Evolutionary conservation across 2,329 filamentous ascomycete species (phyloP), one percentile per base, ranked within the genome.

Genomic region (Beauveria asiatica): DNA sequence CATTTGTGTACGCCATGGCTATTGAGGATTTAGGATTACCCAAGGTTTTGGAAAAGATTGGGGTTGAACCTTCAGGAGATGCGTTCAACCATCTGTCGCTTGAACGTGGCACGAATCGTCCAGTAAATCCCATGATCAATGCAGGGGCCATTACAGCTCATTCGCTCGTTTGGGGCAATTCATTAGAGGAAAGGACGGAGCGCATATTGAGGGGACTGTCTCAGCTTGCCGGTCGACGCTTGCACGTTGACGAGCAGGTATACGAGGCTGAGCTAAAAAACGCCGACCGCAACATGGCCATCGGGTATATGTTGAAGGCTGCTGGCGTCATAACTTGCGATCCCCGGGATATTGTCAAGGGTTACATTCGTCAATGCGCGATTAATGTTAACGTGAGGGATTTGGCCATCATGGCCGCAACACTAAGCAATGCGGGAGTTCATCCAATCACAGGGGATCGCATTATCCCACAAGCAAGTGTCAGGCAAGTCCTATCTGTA

Each of bases 331-430:
- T 75, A 42, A 61, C 65, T 1, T 67, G 72, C 50, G 71, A 74
- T 56, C 68, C 70, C 0, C 68, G 63, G 10, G 71, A 74, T 48
- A 70, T 68, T 3, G 73, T 75, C 4, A 69, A 62, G 51, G 73
- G 73, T 13, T 75, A 75, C 61, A 73, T 75, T 25, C 71, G 73
- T 1, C 73, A 75, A 57, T 75, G 73, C 64, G 66, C 73, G 19
- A 74, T 75, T 63, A 75, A 74, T 27, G 73, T 74, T 64, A 75
- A 72, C n/a, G 73, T 75, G 7, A 69, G 72, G 5, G 73, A 75
- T 58, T 60, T 75, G 55, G 73, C 73, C 25, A 67, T 73, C 60
- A 75, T 75, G 73, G 72, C 73, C 4, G 72, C 73, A 1, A 74
- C 71, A 0, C 68, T 75, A 10, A 68, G 68, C 64, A 75, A 75